phyloP scores from a whole-genome alignment of 106 monocot species.

The Agapanthus africanus region DNA sequence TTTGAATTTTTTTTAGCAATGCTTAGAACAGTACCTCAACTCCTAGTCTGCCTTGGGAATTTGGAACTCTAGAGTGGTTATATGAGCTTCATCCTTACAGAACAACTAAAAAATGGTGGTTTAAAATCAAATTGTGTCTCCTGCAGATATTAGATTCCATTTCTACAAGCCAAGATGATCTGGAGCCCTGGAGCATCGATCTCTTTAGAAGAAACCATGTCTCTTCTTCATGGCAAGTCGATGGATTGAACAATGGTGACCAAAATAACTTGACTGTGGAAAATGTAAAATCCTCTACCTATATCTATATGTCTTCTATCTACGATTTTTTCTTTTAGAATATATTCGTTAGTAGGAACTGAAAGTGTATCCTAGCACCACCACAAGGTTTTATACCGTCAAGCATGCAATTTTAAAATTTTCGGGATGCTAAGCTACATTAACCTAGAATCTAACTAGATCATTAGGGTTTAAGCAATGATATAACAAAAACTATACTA shows the following conservation, averaged over 20 bases:
- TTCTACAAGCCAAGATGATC: slow-evolving; percentile 48
- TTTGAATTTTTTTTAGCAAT: neutral
- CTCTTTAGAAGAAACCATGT: slow-evolving; percentile 50
- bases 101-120: neutral
- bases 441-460: too few species aligned
- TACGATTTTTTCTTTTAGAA: neutral
- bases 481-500: too few species aligned
- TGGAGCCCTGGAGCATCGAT: slow-evolving; percentile 92
- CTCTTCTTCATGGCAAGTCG: slow-evolving; percentile 82
- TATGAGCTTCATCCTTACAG: neutral
- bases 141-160: slow-evolving; percentile 77
- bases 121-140: neutral
- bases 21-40: too few species aligned
- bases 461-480: too few species aligned
- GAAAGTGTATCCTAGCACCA: too few species aligned
- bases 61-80: neutral
- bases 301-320: neutral
- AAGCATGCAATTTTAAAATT: neutral
- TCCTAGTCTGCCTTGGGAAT: neutral
- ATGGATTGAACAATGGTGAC: slow-evolving; percentile 31
- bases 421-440: too few species aligned
- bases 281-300: slow-evolving; percentile 26
- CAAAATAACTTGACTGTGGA: slow-evolving; percentile 24
- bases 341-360: neutral
- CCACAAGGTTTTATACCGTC: neutral